phyloP scores from a whole-genome alignment of 2,329 filamentous ascomycete genomes.

The Chrysoporthe puriensis region DNA sequence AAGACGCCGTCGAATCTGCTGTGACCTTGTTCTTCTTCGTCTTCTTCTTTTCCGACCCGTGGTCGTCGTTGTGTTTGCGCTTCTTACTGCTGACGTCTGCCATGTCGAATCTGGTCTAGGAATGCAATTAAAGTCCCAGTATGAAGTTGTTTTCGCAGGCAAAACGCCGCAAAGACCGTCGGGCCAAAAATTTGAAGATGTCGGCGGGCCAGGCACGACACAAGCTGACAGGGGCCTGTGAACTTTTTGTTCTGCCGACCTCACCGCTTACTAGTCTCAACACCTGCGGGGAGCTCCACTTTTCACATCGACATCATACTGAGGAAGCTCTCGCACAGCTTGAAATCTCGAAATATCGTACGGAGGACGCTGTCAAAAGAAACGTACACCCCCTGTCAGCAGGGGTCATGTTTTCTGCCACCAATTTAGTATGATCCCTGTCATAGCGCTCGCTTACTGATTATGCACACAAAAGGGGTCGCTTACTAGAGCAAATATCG shows the following conservation, averaged over 20 bases:
- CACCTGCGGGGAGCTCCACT: not conserved
- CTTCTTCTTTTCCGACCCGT: conserved; percentile 41
- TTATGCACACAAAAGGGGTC: too few species aligned
- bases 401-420: too few species aligned
- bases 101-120: conserved; percentile 33
- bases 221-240: not conserved
- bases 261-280: conserved; percentile 23
- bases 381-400: too few species aligned
- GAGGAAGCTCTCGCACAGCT: conserved; percentile 11
- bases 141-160: not conserved
- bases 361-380: too few species aligned
- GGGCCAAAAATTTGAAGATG: conserved; percentile 13
- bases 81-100: conserved; percentile 51
- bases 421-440: too few species aligned
- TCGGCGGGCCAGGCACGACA: conserved; percentile 11
- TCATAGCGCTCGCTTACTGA: too few species aligned
- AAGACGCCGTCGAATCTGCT: conserved; percentile 43
- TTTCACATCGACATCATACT: conserved; percentile 13
- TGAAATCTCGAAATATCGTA: conserved; percentile 6
- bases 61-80: conserved; percentile 54
- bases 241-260: conserved; percentile 25
- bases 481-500: too few species aligned
- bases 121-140: not conserved
- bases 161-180: not conserved
- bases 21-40: conserved; percentile 57